phyloP scores from a whole-genome alignment of 208 protist species.

The Wallacemonas sp. region DNA sequence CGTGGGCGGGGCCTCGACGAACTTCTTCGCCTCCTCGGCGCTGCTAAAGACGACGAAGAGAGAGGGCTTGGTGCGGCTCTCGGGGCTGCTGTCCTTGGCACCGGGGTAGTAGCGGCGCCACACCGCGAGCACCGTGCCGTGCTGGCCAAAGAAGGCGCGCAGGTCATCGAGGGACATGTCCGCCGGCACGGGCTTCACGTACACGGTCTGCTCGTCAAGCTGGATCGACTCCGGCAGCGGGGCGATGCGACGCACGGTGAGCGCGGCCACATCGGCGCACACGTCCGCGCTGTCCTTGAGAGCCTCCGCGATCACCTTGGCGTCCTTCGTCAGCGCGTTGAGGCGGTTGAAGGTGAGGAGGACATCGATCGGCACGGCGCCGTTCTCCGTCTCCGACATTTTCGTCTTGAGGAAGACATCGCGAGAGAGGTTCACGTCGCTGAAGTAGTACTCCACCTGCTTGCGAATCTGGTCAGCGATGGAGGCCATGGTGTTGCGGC shows the following conservation, averaged over 20 bases:
- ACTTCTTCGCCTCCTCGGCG: conserved; percentile 71
- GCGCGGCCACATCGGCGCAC: conserved; percentile 57
- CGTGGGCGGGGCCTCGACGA: conserved; percentile 54
- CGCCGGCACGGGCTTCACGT: conserved; percentile 82
- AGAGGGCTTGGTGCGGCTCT: conserved; percentile 76
- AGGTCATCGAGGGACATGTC: conserved; percentile 79
- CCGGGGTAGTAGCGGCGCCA: conserved; percentile 85
- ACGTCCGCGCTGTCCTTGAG: conserved; percentile 64
- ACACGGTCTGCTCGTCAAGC: conserved; percentile 83
- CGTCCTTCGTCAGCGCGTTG: conserved; percentile 72
- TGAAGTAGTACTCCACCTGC: conserved; percentile 94
- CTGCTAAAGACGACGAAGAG: conserved; percentile 83
- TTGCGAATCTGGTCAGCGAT: conserved; percentile 51
- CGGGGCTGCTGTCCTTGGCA: conserved; percentile 52
- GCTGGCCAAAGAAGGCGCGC: conserved; percentile 64
- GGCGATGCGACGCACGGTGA: conserved; percentile 74
- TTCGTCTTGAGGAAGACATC: conserved; percentile 90
- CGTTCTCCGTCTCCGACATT: conserved; percentile 85
- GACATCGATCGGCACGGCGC: conserved; percentile 72
- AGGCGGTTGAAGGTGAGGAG: conserved; percentile 90
- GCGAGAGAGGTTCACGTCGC: conserved; percentile 89
- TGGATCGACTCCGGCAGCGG: conserved; percentile 88
- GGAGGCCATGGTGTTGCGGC: conserved; percentile 24
- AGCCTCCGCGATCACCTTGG: conserved; percentile 58
- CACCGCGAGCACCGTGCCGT: conserved; percentile 79